phyloP scores from a whole-genome alignment of 345 rosid genomes.

The Combretum micranthum region DNA sequence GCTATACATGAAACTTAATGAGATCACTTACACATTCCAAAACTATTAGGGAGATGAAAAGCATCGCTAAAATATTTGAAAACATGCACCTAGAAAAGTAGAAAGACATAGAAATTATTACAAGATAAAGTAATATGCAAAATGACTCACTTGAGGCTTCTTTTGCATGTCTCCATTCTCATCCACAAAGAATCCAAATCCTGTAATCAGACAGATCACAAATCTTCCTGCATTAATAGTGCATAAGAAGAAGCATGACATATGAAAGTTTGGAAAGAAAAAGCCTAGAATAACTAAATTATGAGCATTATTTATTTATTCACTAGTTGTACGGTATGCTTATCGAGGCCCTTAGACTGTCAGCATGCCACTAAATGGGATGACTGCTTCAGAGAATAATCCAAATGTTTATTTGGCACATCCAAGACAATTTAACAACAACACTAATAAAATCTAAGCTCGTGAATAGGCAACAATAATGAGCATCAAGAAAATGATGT shows the following conservation, averaged over 20 bases:
- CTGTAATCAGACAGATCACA: conserved; percentile 23
- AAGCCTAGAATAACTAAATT: neutral
- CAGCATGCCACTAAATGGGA: neutral
- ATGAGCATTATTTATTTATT: too few relatives aligned
- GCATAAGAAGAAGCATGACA: too few relatives aligned
- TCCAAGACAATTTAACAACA: neutral
- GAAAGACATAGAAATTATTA: too few relatives aligned
- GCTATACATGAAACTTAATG: too few relatives aligned
- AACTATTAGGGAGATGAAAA: too few relatives aligned
- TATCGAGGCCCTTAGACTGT: too few relatives aligned
- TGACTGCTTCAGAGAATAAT: neutral
- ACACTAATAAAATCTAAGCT: neutral
- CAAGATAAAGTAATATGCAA: neutral
- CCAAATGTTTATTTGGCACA: neutral
- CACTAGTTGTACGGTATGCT: too few relatives aligned
- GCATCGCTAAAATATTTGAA: too few relatives aligned
- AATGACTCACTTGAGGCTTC: conserved; percentile 69
- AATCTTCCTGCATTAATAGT: neutral
- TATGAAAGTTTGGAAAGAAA: neutral
- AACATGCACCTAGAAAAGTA: too few relatives aligned
- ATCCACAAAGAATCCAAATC: conserved; percentile 80
- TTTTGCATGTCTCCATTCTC: conserved; percentile 59
- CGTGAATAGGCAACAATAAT: too few relatives aligned
- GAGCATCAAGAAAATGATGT: too few relatives aligned
- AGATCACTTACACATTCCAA: too few relatives aligned